Evolutionary conservation across 495 filamentous ascomycete species (phyloP), one percentile per base, ranked within the genome.

Genomic region (Recurvomyces mirabilis): DNA sequence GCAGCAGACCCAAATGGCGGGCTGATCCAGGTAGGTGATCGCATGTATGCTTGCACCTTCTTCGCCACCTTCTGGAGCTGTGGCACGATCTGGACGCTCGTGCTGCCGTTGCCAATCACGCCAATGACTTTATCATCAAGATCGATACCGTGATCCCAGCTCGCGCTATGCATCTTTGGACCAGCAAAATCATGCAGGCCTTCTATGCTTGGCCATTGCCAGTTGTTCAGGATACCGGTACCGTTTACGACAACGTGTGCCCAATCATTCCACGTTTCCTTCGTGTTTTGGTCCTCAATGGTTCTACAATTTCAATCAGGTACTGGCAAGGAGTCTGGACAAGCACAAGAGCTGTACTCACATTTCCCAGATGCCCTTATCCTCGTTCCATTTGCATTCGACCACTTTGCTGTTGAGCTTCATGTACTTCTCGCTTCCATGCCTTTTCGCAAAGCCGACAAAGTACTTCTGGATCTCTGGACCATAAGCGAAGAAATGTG

Each of bases 51-150:
- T 13, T 48, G 29, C 4, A 58, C 34, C 17, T 60, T 36, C 24
- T 47, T 28, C 13, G 57, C 41, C 17, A 62, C 28, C 19, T 53
- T 46, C 41, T 60, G 59, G 6, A 60, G 49, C n/a, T 52, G 43
- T n/a, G 57, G 59, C 5, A 62, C 47, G 36, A 62, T 62, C 47
- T 62, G 59, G 17, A 62, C 60, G 5, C 52, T 46, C 5, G 51
- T 56, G 21, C 47, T 53, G 4, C 59, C 57, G 20, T 40, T 43
- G 9, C 59, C 59, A 26, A 62, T 58, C 1, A 62, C 53, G 4
- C 49, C 59, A 17, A 62, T 55, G 13, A 49, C 39, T 32, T 62
- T 62, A 46, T 54, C 41, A 18, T 46, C 37, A 24, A 56, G 60
- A 19, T 60, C 53, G 45, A 60, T 55, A 43, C 37, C 45, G 22